Conservation (phyloP, 225 moss, liverwort and hornwort genomes). For the Physcomitrellopsis africana region DNA sequence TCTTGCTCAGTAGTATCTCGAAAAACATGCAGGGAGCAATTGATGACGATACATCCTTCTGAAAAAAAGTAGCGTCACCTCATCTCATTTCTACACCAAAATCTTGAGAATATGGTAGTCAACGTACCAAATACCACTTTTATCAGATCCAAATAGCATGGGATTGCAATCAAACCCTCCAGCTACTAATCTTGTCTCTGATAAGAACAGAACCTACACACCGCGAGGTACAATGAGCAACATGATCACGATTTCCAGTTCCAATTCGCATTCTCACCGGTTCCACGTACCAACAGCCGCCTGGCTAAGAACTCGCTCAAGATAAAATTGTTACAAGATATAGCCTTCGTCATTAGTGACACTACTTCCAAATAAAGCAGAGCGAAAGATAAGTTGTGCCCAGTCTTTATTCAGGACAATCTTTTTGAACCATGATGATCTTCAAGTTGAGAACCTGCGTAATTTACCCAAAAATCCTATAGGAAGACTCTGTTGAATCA, state of each 20-base stretch:
- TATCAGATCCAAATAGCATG: conserved; percentile 87
- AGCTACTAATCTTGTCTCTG: conserved; percentile 91
- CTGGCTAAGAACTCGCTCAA: conserved; percentile 3
- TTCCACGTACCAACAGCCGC: conserved; percentile 8
- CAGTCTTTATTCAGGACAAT: conserved; percentile 22
- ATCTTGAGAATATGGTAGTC: conserved; percentile 22
- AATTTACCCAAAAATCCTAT: conserved; percentile 3
- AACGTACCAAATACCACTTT: conserved; percentile 72
- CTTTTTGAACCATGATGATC: conserved; percentile 1
- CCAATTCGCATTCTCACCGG: conserved; percentile 8
- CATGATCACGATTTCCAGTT: conserved; percentile 21
- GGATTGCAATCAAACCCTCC: conserved; percentile 99
- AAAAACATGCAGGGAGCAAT: conserved; percentile 3
- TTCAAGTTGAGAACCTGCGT: conserved; percentile 10
- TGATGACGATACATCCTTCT: background rate
- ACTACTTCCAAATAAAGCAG: conserved; percentile 7
- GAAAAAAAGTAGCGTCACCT: conserved; percentile 1
- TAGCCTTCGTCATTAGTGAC: background rate
- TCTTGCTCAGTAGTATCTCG: background rate
- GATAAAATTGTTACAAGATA: conserved; percentile 3
- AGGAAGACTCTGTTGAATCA: background rate
- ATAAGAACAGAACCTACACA: conserved; percentile 88
- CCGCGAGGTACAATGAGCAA: conserved; percentile 2
- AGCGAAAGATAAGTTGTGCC: conserved; percentile 10
- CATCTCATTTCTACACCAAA: conserved; percentile 23